Percentiles rank a stretch among this genome's conserved stretches.
Evolutionary conservation across 345 rosid species (phyloP).

Genomic region (Citrus sp.): DNA sequence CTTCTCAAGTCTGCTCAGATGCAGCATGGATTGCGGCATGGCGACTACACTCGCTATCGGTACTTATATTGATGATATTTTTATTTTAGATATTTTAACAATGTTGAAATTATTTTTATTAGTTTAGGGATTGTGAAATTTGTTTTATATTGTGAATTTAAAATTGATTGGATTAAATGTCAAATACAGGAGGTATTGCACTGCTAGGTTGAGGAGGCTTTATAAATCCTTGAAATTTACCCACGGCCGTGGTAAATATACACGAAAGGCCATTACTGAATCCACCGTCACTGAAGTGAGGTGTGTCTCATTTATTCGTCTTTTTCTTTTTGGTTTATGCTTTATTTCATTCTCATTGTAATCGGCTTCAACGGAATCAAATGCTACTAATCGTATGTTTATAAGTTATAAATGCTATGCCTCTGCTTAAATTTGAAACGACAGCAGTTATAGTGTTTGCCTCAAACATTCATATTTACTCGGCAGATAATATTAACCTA

Average conservation of each 20-base stretch:
- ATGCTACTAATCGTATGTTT: not conserved
- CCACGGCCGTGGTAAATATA: conserved; percentile 91
- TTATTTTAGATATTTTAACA: not conserved
- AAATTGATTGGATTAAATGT: conserved; percentile 19
- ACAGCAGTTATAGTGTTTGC: too few relatives aligned
- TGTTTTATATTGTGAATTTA: not conserved
- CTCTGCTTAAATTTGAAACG: too few relatives aligned
- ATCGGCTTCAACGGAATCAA: not conserved
- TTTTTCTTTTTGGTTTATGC: not conserved
- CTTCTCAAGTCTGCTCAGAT: conserved; percentile 86
- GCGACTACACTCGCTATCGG: conserved; percentile 93
- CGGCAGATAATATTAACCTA: too few relatives aligned
- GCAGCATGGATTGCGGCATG: conserved; percentile 98
- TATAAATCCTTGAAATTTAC: conserved; percentile 92
- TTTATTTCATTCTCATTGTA: not conserved
- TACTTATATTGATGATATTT: conserved; percentile 7
- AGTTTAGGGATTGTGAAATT: not conserved
- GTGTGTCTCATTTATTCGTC: conserved; percentile 27
- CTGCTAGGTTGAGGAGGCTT: conserved; percentile 90
- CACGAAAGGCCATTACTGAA: conserved; percentile 66
- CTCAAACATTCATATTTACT: too few relatives aligned
- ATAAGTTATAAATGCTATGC: not conserved
- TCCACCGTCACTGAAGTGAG: conserved; percentile 90
- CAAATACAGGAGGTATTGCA: conserved; percentile 81
- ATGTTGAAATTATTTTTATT: not conserved